phyloP scores from a whole-genome alignment of 2,329 filamentous ascomycete species.

The Aureobasidium namibiae region DNA sequence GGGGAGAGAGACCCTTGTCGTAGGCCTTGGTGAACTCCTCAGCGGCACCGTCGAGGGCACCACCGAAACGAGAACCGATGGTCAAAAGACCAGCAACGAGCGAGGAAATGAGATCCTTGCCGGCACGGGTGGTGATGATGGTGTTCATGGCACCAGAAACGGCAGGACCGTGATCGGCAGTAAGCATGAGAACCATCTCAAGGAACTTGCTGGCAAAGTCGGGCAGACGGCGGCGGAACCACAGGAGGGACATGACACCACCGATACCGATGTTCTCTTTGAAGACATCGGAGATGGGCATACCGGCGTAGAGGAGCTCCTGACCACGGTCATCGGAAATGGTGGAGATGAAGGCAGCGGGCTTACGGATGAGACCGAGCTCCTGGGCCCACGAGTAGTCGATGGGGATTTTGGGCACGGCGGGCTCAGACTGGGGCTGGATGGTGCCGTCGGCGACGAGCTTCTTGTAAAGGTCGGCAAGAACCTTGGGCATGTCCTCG shows the following conservation, averaged over 20 bases:
- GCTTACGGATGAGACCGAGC: slow-evolving; percentile 98
- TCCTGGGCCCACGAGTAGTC: slow-evolving; percentile 99
- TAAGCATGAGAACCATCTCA: slow-evolving; percentile 99
- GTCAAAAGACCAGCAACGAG: slow-evolving; percentile 95
- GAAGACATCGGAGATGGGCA: slow-evolving; percentile 99
- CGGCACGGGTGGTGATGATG: slow-evolving; percentile 98
- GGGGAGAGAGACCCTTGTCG: slow-evolving; percentile 94
- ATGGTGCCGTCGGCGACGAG: slow-evolving; percentile 80
- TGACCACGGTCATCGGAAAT: slow-evolving; percentile 99
- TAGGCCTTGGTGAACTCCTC: slow-evolving; percentile 98
- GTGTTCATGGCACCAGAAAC: slow-evolving; percentile 99
- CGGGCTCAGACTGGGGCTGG: slow-evolving; percentile 76
- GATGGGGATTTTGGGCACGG: slow-evolving; percentile 97
- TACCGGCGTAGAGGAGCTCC: slow-evolving; percentile 95
- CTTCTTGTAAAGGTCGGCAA: slow-evolving; percentile 78
- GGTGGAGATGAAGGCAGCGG: slow-evolving; percentile 98
- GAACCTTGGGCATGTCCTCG: slow-evolving; percentile 76
- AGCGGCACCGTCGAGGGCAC: slow-evolving; percentile 92
- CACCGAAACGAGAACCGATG: slow-evolving; percentile 96
- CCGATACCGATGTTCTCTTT: slow-evolving; percentile 97
- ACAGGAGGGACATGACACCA: slow-evolving; percentile 98
- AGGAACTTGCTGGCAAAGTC: slow-evolving; percentile 97
- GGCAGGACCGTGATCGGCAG: slow-evolving; percentile 95
- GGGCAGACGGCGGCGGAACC: slow-evolving; percentile 97
- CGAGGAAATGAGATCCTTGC: slow-evolving; percentile 95